Base-by-base conservation (phyloP, 208 protist species). In the Entamoeba histolytica region DNA sequence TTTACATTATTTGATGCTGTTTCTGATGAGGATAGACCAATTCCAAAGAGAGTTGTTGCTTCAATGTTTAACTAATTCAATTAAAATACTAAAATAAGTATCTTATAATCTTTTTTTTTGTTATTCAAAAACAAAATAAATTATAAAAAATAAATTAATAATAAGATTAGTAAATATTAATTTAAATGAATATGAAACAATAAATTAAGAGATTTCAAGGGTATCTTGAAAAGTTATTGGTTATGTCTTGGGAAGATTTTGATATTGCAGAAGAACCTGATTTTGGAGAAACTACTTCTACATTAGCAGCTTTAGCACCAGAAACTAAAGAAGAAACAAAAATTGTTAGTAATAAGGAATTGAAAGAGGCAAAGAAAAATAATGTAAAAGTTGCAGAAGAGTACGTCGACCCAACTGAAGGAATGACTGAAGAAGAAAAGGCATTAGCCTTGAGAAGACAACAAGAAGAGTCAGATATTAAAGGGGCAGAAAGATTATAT, bases 1-100 rank as follows among this genome's bases (percentile, higher is more conserved):
- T 92, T 49, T 47, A 50, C 6, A 19, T 5, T 92, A 10, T 92
- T 92, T 92, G 91, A 50, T 51, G 91, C 97, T 5, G 98, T 98
- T 10, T 98, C 98, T 19, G 73, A 94, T 55, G 44, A 35, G 5
- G n/a, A 52, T 5, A 50, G 91, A 10, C 19, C 12, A 49, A 92
- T 78, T 49, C 93, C 93, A 57, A 44, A 47, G 44, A 47, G 87
- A 2, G 87, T 49, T 31, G 87, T 49, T 31, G 39, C 87, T 12
- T 91, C 87, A 3, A 91, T 69, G 55, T 69, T 69, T 69, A 69
- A 69, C 55, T 69, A 23, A 69, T 44, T 44, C 39, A 44, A 44
- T 44, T 44, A 44, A 44, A 44, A 44, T 2, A 44, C 39, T 44
- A 44, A 44, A 44, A 3, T n/a, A n/a, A 44, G 39, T 44, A 44